A percentile compares a stretch with the other conserved stretches of the same genome.
Conservation (phyloP, 139 green algal species). For the Chlamydomonas sp. region DNA sequence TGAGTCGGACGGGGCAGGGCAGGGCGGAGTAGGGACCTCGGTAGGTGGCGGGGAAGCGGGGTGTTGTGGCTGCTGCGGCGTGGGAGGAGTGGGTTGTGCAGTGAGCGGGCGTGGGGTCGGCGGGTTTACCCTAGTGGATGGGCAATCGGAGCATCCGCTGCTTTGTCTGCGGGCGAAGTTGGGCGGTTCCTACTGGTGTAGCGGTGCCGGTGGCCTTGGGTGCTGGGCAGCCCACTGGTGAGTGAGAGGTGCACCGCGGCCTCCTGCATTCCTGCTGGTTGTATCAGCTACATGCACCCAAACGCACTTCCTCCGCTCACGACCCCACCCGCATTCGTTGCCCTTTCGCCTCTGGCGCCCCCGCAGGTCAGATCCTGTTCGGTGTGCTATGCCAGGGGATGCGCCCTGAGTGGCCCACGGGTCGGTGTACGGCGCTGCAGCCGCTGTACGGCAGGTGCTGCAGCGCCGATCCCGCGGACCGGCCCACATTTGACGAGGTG, state of each 20-base stretch:
- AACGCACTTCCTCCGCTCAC: not conserved
- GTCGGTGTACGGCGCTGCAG: conserved; percentile 6
- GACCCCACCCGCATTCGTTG: not conserved
- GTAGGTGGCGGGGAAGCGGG: too few relatives aligned
- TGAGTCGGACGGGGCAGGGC: not conserved
- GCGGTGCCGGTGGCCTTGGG: too few relatives aligned
- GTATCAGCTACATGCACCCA: not conserved
- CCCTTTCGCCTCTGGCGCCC: not conserved
- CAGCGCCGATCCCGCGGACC: not conserved
- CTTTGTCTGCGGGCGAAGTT: too few relatives aligned
- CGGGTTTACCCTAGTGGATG: too few relatives aligned
- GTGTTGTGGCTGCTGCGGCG: not conserved
- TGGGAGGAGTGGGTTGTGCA: not conserved
- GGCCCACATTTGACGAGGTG: conserved; percentile 12
- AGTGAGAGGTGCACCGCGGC: too few relatives aligned
- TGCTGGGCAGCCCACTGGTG: too few relatives aligned
- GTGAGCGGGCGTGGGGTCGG: too few relatives aligned
- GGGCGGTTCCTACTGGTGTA: too few relatives aligned
- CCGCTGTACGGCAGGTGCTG: conserved; percentile 32
- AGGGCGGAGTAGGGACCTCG: not conserved
- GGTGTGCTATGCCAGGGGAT: conserved; percentile 10
- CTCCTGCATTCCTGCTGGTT: not conserved
- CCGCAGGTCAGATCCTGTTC: conserved; percentile 21
- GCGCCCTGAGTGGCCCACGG: conserved; percentile 11
- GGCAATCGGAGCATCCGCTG: too few relatives aligned